These are phyloP conservation scores for Clitopilus hobsonii DNA, from an alignment of 768 basidiomycete species.

Conservation along the genomic window DNA sequence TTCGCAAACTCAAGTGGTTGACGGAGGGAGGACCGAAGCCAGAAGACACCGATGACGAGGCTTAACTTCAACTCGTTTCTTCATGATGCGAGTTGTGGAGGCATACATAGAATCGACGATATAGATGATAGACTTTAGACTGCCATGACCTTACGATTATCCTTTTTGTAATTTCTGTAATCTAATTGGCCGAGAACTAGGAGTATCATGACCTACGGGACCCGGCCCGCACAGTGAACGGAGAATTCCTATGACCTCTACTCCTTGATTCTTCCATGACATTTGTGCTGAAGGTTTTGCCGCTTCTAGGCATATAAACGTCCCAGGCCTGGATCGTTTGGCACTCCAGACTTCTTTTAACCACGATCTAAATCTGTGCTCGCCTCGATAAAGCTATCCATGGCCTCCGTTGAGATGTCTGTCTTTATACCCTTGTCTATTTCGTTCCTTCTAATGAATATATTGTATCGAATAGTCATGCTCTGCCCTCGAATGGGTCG, in stretches of 20 bases:
- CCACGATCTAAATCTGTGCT: neutral
- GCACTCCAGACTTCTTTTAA: neutral
- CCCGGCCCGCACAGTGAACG: neutral
- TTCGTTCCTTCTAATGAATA: too few species aligned
- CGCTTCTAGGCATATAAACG: neutral
- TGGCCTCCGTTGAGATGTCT: slow-evolving; percentile 1
- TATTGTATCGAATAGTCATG: too few species aligned
- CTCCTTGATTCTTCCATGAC: neutral
- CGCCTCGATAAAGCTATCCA: neutral
- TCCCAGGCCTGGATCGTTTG: neutral
- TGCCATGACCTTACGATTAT: neutral
- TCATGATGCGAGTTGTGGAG: too few species aligned
- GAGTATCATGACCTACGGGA: neutral
- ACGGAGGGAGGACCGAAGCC: slow-evolving; percentile 77
- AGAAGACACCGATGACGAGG: slow-evolving; percentile 81
- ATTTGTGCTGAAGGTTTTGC: neutral
- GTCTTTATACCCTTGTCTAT: neutral
- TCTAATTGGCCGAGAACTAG: neutral
- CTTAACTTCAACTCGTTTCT: too few species aligned
- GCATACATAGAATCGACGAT: too few species aligned
- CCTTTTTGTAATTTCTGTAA: neutral
- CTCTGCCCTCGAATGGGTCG: slow-evolving; percentile 14
- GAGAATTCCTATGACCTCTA: slow-evolving; percentile 1
- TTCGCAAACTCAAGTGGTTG: slow-evolving; percentile 81
- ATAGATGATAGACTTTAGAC: too few species aligned